Evolutionary conservation across 192 early-diverging fungal genomes (phyloP).

Genomic region (Mortierella hygrophila): DNA sequence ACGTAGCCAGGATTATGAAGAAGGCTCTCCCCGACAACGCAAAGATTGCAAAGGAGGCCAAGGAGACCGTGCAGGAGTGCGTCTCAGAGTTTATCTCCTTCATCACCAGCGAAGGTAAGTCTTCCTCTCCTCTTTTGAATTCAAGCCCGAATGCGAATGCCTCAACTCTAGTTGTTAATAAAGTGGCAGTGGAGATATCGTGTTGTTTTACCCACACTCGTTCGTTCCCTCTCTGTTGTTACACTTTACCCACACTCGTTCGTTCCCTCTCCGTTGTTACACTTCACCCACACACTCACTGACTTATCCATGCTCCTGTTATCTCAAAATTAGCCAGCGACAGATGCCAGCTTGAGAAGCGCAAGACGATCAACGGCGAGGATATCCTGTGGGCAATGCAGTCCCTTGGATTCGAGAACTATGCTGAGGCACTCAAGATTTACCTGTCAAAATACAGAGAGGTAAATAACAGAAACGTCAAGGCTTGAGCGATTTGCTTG

Average conservation of each 20-base stretch:
- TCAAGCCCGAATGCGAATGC: not conserved
- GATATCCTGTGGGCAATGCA: conserved; percentile 99
- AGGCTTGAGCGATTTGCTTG: not conserved
- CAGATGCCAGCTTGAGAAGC: conserved; percentile 92
- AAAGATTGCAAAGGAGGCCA: conserved; percentile 99
- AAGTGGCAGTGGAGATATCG: not conserved
- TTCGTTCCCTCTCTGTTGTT: not conserved
- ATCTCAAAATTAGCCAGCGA: conserved; percentile 77
- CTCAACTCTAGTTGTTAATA: not conserved
- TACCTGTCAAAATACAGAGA: conserved; percentile 93
- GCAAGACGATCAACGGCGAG: conserved; percentile 98
- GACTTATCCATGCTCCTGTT: conserved; percentile 4
- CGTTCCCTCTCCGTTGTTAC: not conserved
- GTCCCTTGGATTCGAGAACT: conserved; percentile 98
- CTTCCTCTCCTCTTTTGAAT: not conserved
- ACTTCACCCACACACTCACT: not conserved
- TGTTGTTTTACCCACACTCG: not conserved
- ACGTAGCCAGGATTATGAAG: conserved; percentile 98
- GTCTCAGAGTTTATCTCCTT: conserved; percentile 99
- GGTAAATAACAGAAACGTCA: conserved; percentile 61
- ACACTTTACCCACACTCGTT: not conserved
- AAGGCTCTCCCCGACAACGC: conserved; percentile 95
- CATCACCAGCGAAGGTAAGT: conserved; percentile 90
- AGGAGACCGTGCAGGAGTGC: conserved; percentile 96
- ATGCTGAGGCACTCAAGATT: conserved; percentile 89